phyloP scores from a whole-genome alignment of 202 grass and related monocot species.

The Zizania palustris region DNA sequence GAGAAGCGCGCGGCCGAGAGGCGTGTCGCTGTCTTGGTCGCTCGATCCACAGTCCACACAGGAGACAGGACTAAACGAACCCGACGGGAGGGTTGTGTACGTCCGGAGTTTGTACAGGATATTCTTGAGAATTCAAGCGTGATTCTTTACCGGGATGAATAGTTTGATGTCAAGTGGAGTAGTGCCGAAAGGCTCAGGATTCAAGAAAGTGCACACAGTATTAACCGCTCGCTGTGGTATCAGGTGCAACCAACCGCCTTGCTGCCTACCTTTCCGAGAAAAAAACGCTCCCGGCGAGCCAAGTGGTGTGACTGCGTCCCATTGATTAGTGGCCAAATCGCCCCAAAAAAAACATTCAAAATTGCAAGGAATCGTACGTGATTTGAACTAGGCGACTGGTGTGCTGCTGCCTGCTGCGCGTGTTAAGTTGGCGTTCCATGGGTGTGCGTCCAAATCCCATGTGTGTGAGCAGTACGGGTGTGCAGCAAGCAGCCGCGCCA shows the following conservation, averaged over 20 bases:
- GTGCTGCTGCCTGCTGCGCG: no score
- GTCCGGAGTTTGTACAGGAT: background rate
- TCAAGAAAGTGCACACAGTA: background rate
- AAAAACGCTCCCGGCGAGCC: background rate
- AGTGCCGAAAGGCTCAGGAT: background rate
- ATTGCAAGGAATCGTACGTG: background rate
- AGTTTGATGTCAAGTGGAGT: background rate
- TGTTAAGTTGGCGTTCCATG: background rate
- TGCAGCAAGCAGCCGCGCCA: background rate
- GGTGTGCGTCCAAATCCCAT: constrained; percentile 2
- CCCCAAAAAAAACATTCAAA: background rate
- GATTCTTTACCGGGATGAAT: background rate
- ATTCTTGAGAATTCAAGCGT: background rate
- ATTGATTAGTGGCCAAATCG: background rate
- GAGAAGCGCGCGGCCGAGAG: no score
- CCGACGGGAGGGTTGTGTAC: no score
- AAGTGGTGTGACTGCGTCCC: background rate
- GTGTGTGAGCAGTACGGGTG: background rate
- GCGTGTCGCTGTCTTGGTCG: no score
- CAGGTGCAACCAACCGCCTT: background rate
- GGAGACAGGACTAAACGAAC: no score
- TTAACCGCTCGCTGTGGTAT: background rate
- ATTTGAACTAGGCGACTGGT: background rate
- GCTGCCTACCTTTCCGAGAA: background rate
- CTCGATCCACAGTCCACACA: no score